These are phyloP conservation scores for Aspergillus sparsus DNA, from an alignment of 495 filamentous ascomycete genomes.

Conservation along the genomic window DNA sequence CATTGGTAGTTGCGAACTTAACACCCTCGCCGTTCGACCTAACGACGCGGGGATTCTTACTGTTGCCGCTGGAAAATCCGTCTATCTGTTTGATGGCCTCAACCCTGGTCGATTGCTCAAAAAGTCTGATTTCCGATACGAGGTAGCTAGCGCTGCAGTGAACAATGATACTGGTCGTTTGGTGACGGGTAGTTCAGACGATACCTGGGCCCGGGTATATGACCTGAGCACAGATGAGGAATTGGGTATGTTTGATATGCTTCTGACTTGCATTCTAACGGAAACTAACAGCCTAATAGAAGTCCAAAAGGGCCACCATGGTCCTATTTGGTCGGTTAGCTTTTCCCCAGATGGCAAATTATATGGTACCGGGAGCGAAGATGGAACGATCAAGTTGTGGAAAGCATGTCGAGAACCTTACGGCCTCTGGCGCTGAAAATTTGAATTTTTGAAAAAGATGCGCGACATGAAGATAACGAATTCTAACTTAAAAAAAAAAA, in stretches of 20 bases:
- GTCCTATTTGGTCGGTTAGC: slow-evolving; percentile 90
- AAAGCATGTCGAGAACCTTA: slow-evolving; percentile 69
- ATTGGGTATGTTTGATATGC: slow-evolving; percentile 53
- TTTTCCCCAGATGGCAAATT: slow-evolving; percentile 95
- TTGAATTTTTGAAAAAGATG: no score
- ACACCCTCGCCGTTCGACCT: slow-evolving; percentile 45
- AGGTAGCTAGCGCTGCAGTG: slow-evolving; percentile 85
- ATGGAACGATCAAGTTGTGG: slow-evolving; percentile 96
- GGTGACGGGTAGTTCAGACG: slow-evolving; percentile 79
- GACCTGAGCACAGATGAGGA: slow-evolving; percentile 80
- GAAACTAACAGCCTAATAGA: slow-evolving; percentile 52
- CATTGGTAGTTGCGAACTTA: slow-evolving; percentile 89
- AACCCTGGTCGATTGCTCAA: slow-evolving; percentile 73
- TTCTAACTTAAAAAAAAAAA: neutral
- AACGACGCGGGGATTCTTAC: slow-evolving; percentile 51
- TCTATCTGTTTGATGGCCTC: slow-evolving; percentile 87
- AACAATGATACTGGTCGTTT: slow-evolving; percentile 78
- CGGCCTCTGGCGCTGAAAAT: slow-evolving; percentile 61
- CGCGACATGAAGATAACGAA: neutral
- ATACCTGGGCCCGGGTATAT: slow-evolving; percentile 95
- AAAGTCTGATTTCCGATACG: slow-evolving; percentile 70
- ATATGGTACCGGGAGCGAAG: slow-evolving; percentile 94
- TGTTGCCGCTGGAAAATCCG: slow-evolving; percentile 77
- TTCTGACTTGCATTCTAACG: neutral
- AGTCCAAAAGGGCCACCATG: slow-evolving; percentile 95